phyloP scores from a whole-genome alignment of 1,284 basidiomycete species.

The Trametes sp. region DNA sequence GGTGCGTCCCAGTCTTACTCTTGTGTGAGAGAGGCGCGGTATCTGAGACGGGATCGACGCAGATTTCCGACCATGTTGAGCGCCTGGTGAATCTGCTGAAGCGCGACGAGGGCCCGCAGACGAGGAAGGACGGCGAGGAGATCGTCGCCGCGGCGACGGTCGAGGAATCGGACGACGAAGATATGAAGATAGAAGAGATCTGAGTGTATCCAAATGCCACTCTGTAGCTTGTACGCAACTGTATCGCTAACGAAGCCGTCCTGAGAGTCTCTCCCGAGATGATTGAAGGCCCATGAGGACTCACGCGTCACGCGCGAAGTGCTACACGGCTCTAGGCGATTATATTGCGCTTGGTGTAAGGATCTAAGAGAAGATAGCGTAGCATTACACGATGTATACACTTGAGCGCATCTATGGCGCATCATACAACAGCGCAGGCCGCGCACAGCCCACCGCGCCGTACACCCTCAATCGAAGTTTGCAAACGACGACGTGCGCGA shows the following conservation, averaged over 20 bases:
- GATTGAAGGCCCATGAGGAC: too few species aligned
- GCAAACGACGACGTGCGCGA: slow-evolving; percentile 14
- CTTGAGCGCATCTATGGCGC: not conserved
- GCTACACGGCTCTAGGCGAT: not conserved
- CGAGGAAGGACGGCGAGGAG: slow-evolving; percentile 42
- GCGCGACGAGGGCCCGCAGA: slow-evolving; percentile 68
- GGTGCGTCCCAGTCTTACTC: slow-evolving; percentile 48
- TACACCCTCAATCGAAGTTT: not conserved
- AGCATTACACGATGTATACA: slow-evolving; percentile 3
- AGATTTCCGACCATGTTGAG: slow-evolving; percentile 68
- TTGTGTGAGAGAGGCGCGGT: not conserved
- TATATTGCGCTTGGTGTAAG: not conserved
- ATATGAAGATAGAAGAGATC: slow-evolving; percentile 53
- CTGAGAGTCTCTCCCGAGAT: not conserved
- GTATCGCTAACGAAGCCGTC: slow-evolving; percentile 15
- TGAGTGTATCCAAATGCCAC: slow-evolving; percentile 23
- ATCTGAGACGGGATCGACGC: not conserved
- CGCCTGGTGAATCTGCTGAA: slow-evolving; percentile 80
- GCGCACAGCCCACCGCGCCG: too few species aligned
- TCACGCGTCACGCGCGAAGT: too few species aligned
- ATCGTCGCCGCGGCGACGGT: slow-evolving; percentile 30
- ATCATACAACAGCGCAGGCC: not conserved
- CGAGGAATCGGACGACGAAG: slow-evolving; percentile 53
- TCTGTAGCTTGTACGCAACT: slow-evolving; percentile 21
- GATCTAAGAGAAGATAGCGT: not conserved